phyloP scores from a whole-genome alignment of 257 asterid genomes.

The Ocimum tenuiflorum region DNA sequence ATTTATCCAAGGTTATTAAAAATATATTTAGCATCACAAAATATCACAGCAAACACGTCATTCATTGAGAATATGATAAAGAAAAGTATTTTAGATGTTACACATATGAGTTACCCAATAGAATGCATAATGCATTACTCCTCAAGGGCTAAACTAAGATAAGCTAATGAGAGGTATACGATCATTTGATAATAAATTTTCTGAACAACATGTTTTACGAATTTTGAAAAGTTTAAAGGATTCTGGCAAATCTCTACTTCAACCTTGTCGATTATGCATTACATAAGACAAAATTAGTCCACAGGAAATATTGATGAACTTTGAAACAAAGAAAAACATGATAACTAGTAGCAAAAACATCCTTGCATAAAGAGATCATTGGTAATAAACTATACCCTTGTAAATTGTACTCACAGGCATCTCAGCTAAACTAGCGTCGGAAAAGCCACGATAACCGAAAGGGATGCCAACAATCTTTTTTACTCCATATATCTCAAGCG shows the following conservation, averaged over 20 bases:
- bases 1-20: constrained; percentile 1
- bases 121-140: not conserved
- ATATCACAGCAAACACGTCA: not conserved
- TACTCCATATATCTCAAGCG: constrained; percentile 93
- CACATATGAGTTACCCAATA: constrained; percentile 3
- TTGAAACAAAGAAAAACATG: not conserved
- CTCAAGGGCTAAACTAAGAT: no score
- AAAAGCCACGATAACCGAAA: constrained; percentile 92
- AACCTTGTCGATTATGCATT: not conserved
- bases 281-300: not conserved
- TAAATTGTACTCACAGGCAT: constrained; percentile 45
- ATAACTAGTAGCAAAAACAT: not conserved
- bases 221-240: not conserved
- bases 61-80: not conserved
- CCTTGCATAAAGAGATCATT: not conserved
- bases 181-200: not conserved
- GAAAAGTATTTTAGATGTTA: constrained; percentile 4
- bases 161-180: not conserved
- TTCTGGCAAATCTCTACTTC: not conserved
- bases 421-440: constrained; percentile 58
- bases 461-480: constrained; percentile 82
- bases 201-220: not conserved
- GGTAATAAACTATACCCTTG: not conserved
- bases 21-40: not conserved
- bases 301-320: not conserved